These are phyloP conservation scores for Hymenoscyphus linearis DNA, from an alignment of 2,329 filamentous ascomycete genomes.

Conservation along the genomic window DNA sequence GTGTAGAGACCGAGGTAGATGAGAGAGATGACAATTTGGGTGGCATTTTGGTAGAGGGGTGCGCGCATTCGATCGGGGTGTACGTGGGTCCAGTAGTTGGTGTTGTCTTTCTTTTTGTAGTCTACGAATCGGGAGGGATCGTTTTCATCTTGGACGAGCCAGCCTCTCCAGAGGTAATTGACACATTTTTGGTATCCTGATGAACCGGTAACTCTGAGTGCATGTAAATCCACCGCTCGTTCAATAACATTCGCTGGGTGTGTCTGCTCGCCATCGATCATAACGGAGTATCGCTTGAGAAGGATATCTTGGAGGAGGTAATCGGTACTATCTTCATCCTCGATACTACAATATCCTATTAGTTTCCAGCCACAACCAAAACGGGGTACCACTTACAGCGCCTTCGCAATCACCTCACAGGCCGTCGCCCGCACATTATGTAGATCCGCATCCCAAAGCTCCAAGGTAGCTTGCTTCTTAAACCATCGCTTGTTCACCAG, in stretches of 20 bases:
- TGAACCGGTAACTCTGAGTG: slow-evolving; percentile 79
- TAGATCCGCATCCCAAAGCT: slow-evolving; percentile 89
- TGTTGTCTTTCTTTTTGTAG: slow-evolving; percentile 77
- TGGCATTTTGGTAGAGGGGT: slow-evolving; percentile 85
- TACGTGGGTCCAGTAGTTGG: slow-evolving; percentile 73
- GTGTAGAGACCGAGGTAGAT: slow-evolving; percentile 84
- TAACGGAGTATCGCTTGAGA: slow-evolving; percentile 81
- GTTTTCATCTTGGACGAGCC: slow-evolving; percentile 92
- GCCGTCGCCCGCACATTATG: slow-evolving; percentile 74
- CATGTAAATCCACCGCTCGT: slow-evolving; percentile 88
- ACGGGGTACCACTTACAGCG: slow-evolving; percentile 41
- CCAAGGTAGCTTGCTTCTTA: slow-evolving; percentile 67
- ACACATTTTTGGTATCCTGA: slow-evolving; percentile 93
- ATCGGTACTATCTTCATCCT: slow-evolving; percentile 70
- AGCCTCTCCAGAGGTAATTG: slow-evolving; percentile 86
- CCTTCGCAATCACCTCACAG: slow-evolving; percentile 89
- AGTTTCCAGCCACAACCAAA: background rate
- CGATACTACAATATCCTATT: slow-evolving; percentile 55
- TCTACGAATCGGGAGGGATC: slow-evolving; percentile 86
- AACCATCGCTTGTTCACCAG: slow-evolving; percentile 58
- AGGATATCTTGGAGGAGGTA: slow-evolving; percentile 78
- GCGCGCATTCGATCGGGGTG: slow-evolving; percentile 93
- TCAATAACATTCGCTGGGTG: slow-evolving; percentile 83
- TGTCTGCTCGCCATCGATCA: slow-evolving; percentile 66
- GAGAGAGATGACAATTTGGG: slow-evolving; percentile 79